These are phyloP conservation scores for Dipteronia dyeriana DNA, from an alignment of 345 rosid genomes.

Conservation along the genomic window DNA sequence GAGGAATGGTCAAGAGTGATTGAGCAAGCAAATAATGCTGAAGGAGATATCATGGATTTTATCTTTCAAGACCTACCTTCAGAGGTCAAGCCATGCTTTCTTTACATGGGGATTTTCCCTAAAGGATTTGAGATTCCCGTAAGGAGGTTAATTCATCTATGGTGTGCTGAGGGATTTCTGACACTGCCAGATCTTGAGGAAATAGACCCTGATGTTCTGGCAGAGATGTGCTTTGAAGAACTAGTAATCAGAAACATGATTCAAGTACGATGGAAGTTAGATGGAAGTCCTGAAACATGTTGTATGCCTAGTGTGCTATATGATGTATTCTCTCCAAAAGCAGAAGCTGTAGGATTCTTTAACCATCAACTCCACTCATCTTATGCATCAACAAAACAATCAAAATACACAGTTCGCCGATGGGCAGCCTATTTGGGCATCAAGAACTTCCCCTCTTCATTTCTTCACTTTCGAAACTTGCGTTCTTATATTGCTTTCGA, in stretches of 20 bases:
- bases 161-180: slow-evolving; percentile 42
- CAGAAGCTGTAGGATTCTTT: too few relatives aligned
- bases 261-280: slow-evolving; percentile 22
- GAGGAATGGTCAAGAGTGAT: slow-evolving; percentile 15
- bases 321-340: too few relatives aligned
- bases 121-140: slow-evolving; percentile 28
- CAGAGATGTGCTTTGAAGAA: slow-evolving; percentile 17
- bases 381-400: neutral
- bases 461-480: neutral
- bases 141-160: slow-evolving; percentile 37
- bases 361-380: too few relatives aligned
- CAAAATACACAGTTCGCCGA: slow-evolving; percentile 13
- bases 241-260: slow-evolving; percentile 29
- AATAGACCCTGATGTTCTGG: slow-evolving; percentile 20
- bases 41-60: slow-evolving; percentile 18
- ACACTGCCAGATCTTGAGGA: neutral
- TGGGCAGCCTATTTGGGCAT: slow-evolving; percentile 16
- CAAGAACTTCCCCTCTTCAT: neutral
- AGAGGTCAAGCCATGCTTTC: slow-evolving; percentile 28
- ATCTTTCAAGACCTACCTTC: slow-evolving; percentile 28
- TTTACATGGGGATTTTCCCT: slow-evolving; percentile 41
- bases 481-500: slow-evolving; percentile 28
- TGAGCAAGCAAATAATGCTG: neutral
- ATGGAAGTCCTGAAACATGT: too few relatives aligned
- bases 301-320: too few relatives aligned